A percentile compares a stretch with the other conserved stretches of the same genome.
Conservation (phyloP, 306 rosid genomes). For the Alnus rubra region DNA sequence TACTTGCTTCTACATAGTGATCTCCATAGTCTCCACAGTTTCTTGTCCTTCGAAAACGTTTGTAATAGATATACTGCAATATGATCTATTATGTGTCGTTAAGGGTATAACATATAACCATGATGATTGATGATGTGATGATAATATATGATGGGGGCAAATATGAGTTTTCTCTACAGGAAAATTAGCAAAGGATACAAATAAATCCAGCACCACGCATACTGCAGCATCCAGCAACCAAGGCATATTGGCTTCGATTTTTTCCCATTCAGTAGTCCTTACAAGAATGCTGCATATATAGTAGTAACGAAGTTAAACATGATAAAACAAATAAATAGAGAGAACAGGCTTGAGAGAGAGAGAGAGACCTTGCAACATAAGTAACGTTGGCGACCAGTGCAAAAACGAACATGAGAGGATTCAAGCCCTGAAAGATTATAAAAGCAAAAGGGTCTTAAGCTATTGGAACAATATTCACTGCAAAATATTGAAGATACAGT, state of each 20-base stretch:
- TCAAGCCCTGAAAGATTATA: conserved; percentile 60
- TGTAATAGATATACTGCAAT: conserved; percentile 67
- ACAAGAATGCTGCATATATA: conserved; percentile 63
- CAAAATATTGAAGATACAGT: conserved; percentile 3
- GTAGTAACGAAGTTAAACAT: neutral
- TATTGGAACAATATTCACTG: neutral
- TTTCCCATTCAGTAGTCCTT: conserved; percentile 73
- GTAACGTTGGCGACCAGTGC: conserved; percentile 79
- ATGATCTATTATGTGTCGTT: conserved; percentile 54
- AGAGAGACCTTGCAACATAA: conserved; percentile 71
- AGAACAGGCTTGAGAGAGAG: neutral
- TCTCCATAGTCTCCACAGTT: conserved; percentile 21
- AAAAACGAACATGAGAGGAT: conserved; percentile 93
- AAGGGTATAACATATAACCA: conserved; percentile 28
- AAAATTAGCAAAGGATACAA: conserved; percentile 65
- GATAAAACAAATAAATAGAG: neutral
- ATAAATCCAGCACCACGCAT: conserved; percentile 83
- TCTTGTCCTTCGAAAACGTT: conserved; percentile 23
- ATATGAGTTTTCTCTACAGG: neutral
- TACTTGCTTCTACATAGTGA: conserved; percentile 34
- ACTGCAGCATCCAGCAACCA: conserved; percentile 93
- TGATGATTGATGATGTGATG: too few relatives aligned
- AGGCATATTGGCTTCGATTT: conserved; percentile 80
- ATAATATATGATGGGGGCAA: neutral
- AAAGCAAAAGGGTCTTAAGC: neutral